phyloP scores from a whole-genome alignment of 2,329 filamentous ascomycete species.

The Dactylellina drechsleri region DNA sequence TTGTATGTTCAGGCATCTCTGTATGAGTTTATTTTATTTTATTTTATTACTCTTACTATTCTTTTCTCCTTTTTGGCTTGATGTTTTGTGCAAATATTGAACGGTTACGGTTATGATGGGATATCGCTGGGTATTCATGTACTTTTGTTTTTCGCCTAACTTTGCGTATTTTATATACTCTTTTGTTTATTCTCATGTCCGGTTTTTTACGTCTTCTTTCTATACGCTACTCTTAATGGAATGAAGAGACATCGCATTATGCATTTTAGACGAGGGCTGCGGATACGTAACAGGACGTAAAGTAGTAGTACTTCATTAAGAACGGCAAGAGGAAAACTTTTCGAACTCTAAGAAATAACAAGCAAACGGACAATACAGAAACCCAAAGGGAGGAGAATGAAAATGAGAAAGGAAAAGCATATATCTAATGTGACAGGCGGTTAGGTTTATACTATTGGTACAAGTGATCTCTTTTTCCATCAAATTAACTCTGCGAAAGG shows the following conservation, averaged over 20 bases:
- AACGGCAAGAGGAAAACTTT: constrained; percentile 38
- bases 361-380: neutral
- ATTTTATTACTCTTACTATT: constrained; percentile 14
- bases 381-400: constrained; percentile 9
- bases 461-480: constrained; percentile 16
- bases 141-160: neutral
- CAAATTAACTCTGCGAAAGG: constrained; percentile 18
- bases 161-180: neutral
- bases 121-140: neutral
- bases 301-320: neutral
- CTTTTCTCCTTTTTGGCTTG: neutral
- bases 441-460: constrained; percentile 51
- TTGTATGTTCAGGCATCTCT: constrained; percentile 8
- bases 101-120: constrained; percentile 26
- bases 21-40: constrained; percentile 10
- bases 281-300: neutral
- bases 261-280: no score
- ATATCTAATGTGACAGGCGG: constrained; percentile 46
- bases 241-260: no score
- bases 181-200: neutral
- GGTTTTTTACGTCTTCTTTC: no score
- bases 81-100: no score
- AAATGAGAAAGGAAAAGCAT: constrained; percentile 19
- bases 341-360: constrained; percentile 22
- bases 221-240: no score